Conservation (phyloP, 2,329 filamentous ascomycete genomes). For the Ophioceras dolichostomum region DNA sequence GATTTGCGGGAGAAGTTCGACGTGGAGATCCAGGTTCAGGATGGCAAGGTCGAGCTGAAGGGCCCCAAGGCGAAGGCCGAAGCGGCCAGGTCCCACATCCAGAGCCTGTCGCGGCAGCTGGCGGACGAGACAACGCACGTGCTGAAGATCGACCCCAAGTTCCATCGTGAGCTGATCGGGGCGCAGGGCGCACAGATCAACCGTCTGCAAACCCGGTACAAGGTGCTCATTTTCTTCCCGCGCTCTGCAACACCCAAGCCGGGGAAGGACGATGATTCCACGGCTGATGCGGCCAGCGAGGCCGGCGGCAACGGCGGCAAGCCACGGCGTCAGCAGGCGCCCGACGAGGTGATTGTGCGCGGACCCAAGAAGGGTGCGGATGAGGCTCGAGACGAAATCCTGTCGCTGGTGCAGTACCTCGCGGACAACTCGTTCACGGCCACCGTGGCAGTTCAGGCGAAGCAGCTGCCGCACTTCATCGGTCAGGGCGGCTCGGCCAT, state of each 20-base stretch:
- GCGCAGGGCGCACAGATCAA: constrained; percentile 80
- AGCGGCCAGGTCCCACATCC: constrained; percentile 71
- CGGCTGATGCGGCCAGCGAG: constrained; percentile 58
- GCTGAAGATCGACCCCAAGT: constrained; percentile 87
- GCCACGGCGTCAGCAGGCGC: constrained; percentile 57
- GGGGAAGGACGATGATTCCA: constrained; percentile 51
- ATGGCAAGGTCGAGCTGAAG: constrained; percentile 91
- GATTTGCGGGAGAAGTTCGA: constrained; percentile 56
- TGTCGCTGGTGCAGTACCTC: constrained; percentile 78
- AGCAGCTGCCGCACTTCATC: constrained; percentile 87
- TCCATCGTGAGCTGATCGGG: constrained; percentile 88
- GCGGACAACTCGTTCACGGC: constrained; percentile 76
- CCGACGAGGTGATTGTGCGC: constrained; percentile 83
- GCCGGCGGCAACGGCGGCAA: constrained; percentile 30
- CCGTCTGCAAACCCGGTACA: constrained; percentile 82
- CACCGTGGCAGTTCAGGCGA: constrained; percentile 75
- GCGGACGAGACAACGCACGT: constrained; percentile 83
- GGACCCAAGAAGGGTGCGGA: constrained; percentile 90
- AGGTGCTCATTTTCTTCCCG: constrained; percentile 92
- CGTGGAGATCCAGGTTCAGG: constrained; percentile 75
- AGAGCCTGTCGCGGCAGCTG: constrained; percentile 64
- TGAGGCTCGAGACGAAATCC: constrained; percentile 80
- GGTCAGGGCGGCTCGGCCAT: constrained; percentile 83
- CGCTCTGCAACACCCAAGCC: constrained; percentile 45
- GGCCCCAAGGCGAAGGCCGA: constrained; percentile 93